phyloP scores from a whole-genome alignment of 1,284 basidiomycete genomes.

The Chalciporus piperatoides region DNA sequence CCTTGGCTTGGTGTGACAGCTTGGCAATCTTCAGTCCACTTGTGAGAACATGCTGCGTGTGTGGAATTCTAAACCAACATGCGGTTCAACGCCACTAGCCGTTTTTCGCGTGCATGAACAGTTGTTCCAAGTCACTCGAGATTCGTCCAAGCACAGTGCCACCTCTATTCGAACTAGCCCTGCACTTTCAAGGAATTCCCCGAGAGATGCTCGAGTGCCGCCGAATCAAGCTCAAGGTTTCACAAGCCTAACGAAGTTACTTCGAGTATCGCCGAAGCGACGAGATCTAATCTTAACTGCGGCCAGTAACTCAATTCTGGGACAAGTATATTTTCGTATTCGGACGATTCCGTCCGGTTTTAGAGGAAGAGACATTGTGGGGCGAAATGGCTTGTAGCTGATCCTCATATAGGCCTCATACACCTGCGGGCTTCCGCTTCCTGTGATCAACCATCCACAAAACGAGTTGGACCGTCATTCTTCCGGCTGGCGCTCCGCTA shows the following conservation, averaged over 20 bases:
- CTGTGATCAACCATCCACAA: slow-evolving; percentile 19
- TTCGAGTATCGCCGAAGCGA: neutral
- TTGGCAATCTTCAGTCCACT: neutral
- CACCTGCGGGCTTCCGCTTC: slow-evolving; percentile 29
- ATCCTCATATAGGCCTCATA: neutral
- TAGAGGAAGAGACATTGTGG: neutral
- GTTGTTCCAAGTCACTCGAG: slow-evolving; percentile 12
- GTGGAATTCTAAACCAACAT: slow-evolving; percentile 18
- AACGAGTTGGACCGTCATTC: slow-evolving; percentile 21
- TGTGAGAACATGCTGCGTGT: slow-evolving; percentile 14
- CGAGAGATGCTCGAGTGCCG: slow-evolving; percentile 1
- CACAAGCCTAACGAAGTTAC: slow-evolving; percentile 1
- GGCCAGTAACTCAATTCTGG: slow-evolving; percentile 11
- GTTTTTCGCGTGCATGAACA: slow-evolving; percentile 26
- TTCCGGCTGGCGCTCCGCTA: slow-evolving; percentile 5
- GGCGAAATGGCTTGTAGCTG: slow-evolving; percentile 10
- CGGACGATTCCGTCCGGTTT: slow-evolving; percentile 21
- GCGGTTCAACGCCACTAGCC: slow-evolving; percentile 27
- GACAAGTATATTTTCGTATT: slow-evolving; percentile 27
- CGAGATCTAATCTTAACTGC: slow-evolving; percentile 26
- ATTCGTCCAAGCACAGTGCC: slow-evolving; percentile 3
- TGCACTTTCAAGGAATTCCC: slow-evolving; percentile 6
- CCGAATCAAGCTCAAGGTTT: slow-evolving; percentile 4
- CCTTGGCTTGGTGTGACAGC: neutral
- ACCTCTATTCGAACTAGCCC: neutral